Evolutionary conservation across 148 eudicot species (phyloP), one percentile per base, ranked within the genome.

Genomic region (Bassia scoparia): DNA sequence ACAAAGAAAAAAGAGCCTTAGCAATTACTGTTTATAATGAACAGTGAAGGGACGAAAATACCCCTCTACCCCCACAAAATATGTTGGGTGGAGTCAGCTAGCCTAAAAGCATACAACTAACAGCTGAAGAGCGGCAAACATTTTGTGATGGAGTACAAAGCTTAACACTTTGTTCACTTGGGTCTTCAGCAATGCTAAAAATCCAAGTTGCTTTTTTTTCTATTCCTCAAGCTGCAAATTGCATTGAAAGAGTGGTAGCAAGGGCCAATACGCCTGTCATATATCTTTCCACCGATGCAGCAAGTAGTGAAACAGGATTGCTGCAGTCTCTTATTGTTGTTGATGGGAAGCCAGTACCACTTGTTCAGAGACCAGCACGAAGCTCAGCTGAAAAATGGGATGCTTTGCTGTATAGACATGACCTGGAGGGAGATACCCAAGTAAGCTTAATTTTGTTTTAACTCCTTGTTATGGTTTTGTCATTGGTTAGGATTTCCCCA

Each of bases 271-370:
- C 89, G 20, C 96, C 94, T 17, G 92, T 92, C 53, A 81, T 95
- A 81, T 95, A 91, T 86, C 96, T 95, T 24, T 88, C 99, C 68
- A 95, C 99, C 16, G 99, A 95, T 85, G 99, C 99, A 72, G 99
- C 96, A 56, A 94, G 83, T 48, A 95, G 94, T 78, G 99, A 95
- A 91, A 95, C 96, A 67, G 87, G 85, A 53, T 80, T 95, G 70
- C 82, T 95, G 69, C 97, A 92, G 79, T 89, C 99, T 26, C 79
- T 91, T 24, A 65, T 92, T 34, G 67, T 82, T 67, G 70, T 80
- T 56, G 89, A 88, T 43, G 97, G 99, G 38, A 95, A 89, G 79
- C 77, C 84, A 71, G 87, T 95, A 46, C 97, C 99, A 7, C 96
- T 91, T 71, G 87, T 95, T 60, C 84, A 80, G 76, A 79, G 99